Evolutionary conservation across 768 basidiomycete genomes (phyloP), one percentile per base, ranked within the genome.

Genomic region (Mrakia hoshinonis): DNA sequence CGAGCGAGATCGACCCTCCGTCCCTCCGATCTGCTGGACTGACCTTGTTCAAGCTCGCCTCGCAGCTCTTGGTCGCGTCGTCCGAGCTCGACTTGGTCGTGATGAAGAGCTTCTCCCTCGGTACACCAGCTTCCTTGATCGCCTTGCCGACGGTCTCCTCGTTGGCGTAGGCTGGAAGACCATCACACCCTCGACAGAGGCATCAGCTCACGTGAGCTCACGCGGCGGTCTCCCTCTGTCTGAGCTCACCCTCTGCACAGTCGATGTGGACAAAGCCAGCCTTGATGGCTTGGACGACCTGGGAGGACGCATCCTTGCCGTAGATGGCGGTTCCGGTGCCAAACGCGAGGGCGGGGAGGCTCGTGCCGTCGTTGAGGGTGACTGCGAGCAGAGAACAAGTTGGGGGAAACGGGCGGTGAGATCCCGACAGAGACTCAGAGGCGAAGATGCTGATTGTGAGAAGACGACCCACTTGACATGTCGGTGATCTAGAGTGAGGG

Each of bases 71-170:
- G n/a, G 75, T 52, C 11, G 70, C 65, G 54, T 77, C 75, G 26
- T 63, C 72, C 18, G 70, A 66, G 11, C 60, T 64, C 52, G 66
- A 73, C 65, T 77, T 77, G 52, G 76, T 77, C 1, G 78, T 78
- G 48, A 78, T 72, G 55, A 51, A 78, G 15, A 77, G 51, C 18
- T 77, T 72, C 4, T 69, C 47, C 31, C 77, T 64, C 13, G 72
- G 13, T 1, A 75, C 36, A 1, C 73, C 75, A 43, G 73, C 74
- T 49, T 73, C 67, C 47, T 73, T 74, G 68, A 78, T 74, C 0
- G 72, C 77, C 49, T 69, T 20, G 20, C 77, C 77, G 20, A 76
- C 76, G 11, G 72, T 70, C 15, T 72, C 73, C 70, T 78, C 77
- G 67, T 76, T 77, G 29, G 58, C 29, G 46, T 78, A 78, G n/a